These are phyloP conservation scores for Scorias spongiosa DNA, from an alignment of 2,329 filamentous ascomycete genomes.

Conservation along the genomic window DNA sequence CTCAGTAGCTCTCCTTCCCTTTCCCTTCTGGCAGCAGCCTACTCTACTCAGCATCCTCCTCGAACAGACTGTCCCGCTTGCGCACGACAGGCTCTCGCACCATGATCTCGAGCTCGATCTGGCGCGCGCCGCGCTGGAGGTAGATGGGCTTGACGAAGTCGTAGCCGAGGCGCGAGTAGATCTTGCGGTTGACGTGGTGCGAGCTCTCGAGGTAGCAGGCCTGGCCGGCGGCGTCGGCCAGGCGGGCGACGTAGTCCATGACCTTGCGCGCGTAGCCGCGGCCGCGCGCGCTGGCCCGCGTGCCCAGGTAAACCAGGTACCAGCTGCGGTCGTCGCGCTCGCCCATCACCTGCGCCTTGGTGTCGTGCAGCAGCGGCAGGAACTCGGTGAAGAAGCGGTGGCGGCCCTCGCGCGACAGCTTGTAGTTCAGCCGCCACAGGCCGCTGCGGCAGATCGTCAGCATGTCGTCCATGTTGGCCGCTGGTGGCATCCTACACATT, in stretches of 20 bases:
- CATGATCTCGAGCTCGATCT: slow-evolving; percentile 64
- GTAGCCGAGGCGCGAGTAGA: slow-evolving; percentile 67
- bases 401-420: slow-evolving; percentile 56
- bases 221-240: slow-evolving; percentile 52
- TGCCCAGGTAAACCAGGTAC: slow-evolving; percentile 75
- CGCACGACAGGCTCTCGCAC: slow-evolving; percentile 47
- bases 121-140: slow-evolving; percentile 41
- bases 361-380: slow-evolving; percentile 56
- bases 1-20: no score
- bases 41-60: not conserved
- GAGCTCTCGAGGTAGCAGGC: slow-evolving; percentile 70
- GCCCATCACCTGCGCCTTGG: slow-evolving; percentile 55
- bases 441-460: slow-evolving; percentile 58
- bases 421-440: slow-evolving; percentile 62
- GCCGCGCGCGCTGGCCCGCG: slow-evolving; percentile 52
- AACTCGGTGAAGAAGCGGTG: slow-evolving; percentile 65
- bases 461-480: slow-evolving; percentile 57
- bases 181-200: slow-evolving; percentile 49
- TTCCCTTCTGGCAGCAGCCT: no score
- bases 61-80: not conserved
- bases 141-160: slow-evolving; percentile 47
- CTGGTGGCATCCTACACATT: slow-evolving; percentile 53
- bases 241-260: slow-evolving; percentile 51
- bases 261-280: slow-evolving; percentile 59
- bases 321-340: slow-evolving; percentile 52